Conservation (phyloP, 345 rosid genomes). For the Aquilaria malaccensis region DNA sequence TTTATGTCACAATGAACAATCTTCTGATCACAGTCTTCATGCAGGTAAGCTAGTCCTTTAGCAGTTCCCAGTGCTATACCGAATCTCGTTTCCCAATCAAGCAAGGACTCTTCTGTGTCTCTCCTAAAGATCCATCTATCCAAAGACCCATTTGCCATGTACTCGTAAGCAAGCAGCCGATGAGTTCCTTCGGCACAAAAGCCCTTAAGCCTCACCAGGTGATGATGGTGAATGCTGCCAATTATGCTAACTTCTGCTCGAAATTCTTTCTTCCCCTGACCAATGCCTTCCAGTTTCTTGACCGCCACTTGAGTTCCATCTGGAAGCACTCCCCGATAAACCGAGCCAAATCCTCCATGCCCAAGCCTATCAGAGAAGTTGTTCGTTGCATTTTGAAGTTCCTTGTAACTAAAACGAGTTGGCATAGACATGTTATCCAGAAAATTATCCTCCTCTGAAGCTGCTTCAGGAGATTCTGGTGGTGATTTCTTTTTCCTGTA, state of each 20-base stretch:
- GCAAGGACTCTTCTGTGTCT: constrained; percentile 30
- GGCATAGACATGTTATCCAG: constrained; percentile 72
- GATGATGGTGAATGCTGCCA: constrained; percentile 89
- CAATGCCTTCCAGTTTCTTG: constrained; percentile 89
- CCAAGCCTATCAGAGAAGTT: constrained; percentile 82
- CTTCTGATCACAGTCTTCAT: constrained; percentile 78
- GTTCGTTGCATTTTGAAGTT: constrained; percentile 72
- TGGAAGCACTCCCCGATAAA: constrained; percentile 64
- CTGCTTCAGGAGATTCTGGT: constrained; percentile 32
- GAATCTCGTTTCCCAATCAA: constrained; percentile 78
- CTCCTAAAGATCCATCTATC: constrained; percentile 86
- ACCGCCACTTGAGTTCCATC: constrained; percentile 84
- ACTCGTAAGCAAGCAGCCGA: constrained; percentile 85
- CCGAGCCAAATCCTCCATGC: constrained; percentile 95
- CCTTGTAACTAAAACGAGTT: constrained; percentile 58
- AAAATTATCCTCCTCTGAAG: constrained; percentile 79
- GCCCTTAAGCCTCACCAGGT: constrained; percentile 78
- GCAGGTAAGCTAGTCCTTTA: constrained; percentile 88
- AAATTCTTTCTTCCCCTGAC: constrained; percentile 95
- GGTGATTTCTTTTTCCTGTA: constrained; percentile 28
- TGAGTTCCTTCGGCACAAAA: constrained; percentile 85
- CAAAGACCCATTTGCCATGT: constrained; percentile 70
- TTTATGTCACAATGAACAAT: constrained; percentile 90
- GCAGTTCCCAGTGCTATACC: constrained; percentile 78
- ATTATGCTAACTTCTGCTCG: constrained; percentile 91